Evolutionary conservation across 2,329 filamentous ascomycete species (phyloP).

Genomic region (Aspergillus sp.): DNA sequence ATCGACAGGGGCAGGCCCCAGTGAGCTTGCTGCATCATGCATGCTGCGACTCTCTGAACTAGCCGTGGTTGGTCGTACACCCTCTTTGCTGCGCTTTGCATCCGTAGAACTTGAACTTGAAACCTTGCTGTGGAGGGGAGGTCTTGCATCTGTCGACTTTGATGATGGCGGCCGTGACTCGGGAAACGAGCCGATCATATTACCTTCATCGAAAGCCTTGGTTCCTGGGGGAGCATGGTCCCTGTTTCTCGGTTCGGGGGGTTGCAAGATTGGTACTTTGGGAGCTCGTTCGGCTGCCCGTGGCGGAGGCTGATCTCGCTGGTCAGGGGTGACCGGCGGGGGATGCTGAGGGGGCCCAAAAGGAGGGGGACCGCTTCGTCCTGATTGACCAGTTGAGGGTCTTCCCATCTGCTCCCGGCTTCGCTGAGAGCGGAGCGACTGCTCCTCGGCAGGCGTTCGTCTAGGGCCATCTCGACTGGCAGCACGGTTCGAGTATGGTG

Average conservation of each 20-base stretch:
- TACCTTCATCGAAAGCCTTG: constrained; percentile 15
- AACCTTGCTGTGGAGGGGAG: constrained; percentile 17
- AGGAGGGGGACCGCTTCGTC: constrained; percentile 31
- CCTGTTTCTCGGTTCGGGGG: constrained; percentile 22
- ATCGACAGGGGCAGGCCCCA: constrained; percentile 28
- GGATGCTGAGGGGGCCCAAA: constrained; percentile 24
- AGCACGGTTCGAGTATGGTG: constrained; percentile 30
- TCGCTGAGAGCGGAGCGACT: constrained; percentile 31
- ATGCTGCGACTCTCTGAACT: constrained; percentile 23
- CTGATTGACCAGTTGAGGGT: constrained; percentile 35
- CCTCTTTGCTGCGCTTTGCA: constrained; percentile 23
- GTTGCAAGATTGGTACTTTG: constrained; percentile 11
- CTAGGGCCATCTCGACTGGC: constrained; percentile 37
- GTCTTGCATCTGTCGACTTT: constrained; percentile 19
- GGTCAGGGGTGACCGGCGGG: constrained; percentile 20
- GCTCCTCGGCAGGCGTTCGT: constrained; percentile 36
- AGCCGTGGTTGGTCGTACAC: constrained; percentile 28
- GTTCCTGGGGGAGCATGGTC: constrained; percentile 6
- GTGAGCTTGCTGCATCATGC: constrained; percentile 22
- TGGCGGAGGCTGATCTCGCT: constrained; percentile 23
- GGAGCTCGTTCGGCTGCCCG: constrained; percentile 21
- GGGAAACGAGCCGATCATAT: constrained; percentile 17
- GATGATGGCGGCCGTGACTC: constrained; percentile 25
- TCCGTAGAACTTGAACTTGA: constrained; percentile 17
- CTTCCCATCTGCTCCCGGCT: constrained; percentile 42